Evolutionary conservation across 1,284 basidiomycete genomes (phyloP), one percentile per base, ranked within the genome.

Genomic region (Ustilago sp.): DNA sequence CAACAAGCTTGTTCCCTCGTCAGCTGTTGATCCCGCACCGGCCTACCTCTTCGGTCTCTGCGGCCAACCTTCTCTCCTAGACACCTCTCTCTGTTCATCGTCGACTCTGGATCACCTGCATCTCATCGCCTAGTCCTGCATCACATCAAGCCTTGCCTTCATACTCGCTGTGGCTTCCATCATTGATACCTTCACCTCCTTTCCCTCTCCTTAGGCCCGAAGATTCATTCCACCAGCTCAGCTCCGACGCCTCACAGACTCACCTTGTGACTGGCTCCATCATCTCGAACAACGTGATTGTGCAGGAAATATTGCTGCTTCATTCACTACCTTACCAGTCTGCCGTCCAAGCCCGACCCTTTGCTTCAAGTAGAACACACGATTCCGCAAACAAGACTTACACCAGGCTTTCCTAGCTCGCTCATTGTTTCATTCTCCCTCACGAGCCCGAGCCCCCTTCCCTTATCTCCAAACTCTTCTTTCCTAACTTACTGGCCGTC

Each of bases 251-350:
- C 32, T 39, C 3, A 8, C 8, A 12, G 15, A 23, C n/a, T 38
- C 48, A 31, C 11, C 31, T 17, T 50, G 28, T 32, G 12, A 43
- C 23, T 31, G 6, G 23, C 17, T 45, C 45, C 54, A 31, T 32
- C 36, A 11, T 36, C 48, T n/a, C 38, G 50, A 34, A 55, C 38
- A 55, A 34, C 60, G 38, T 43, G 32, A 8, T 31, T 39, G 47
- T 56, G 59, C 59, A n/a, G 11, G 31, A 56, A 19, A 19, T 11
- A 32, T 47, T n/a, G 34, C 13, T 4, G 35, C 7, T 23, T n/a
- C 12, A 31, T 15, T 28, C n/a, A 34, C 35, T 48, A 73, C 70
- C 70, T 47, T 38, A 58, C 58, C 64, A 67, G 70, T 73, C 70
- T 68, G 53, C 61, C 61, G 61, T 57, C 45, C 53, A 38, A 41